These are phyloP conservation scores for Fistulifera solaris DNA, from an alignment of 108 stramenopile genomes.

Conservation along the genomic window DNA sequence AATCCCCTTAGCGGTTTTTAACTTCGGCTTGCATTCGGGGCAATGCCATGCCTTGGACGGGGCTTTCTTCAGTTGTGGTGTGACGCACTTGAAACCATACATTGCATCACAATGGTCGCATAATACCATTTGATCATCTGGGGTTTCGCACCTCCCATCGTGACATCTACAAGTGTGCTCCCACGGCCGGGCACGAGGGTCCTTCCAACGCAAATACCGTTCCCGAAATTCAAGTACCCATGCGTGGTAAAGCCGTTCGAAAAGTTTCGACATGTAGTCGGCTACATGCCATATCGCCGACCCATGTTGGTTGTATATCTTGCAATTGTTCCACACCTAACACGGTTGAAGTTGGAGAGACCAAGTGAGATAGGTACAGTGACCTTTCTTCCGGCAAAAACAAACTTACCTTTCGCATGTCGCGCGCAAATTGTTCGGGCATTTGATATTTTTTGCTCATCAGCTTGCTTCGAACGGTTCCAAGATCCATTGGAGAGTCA, in stretches of 20 bases:
- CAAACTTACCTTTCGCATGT: conserved; percentile 64
- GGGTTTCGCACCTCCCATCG: conserved; percentile 61
- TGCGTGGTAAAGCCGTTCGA: conserved; percentile 83
- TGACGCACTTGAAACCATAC: conserved; percentile 63
- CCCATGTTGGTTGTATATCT: conserved; percentile 83
- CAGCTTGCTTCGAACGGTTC: conserved; percentile 62
- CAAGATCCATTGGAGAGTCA: conserved; percentile 85
- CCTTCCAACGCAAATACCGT: conserved; percentile 74
- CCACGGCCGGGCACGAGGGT: conserved; percentile 82
- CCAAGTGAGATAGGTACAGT: neutral
- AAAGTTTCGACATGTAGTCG: conserved; percentile 88
- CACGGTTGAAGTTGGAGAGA: neutral
- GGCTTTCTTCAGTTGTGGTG: conserved; percentile 56
- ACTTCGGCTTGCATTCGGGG: conserved; percentile 68
- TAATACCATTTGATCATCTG: conserved; percentile 56
- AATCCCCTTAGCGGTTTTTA: conserved; percentile 42
- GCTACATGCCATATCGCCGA: conserved; percentile 90
- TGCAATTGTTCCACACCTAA: conserved; percentile 89
- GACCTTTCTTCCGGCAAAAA: conserved; percentile 1
- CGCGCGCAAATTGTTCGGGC: conserved; percentile 79
- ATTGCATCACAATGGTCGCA: conserved; percentile 90
- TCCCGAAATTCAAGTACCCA: conserved; percentile 85
- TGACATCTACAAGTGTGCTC: conserved; percentile 64
- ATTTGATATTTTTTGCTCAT: conserved; percentile 50
- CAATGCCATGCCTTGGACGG: conserved; percentile 83